Evolutionary conservation across 2,329 filamentous ascomycete species (phyloP), one percentile per base, ranked within the genome.

Genomic region (Fusarium sp.): DNA sequence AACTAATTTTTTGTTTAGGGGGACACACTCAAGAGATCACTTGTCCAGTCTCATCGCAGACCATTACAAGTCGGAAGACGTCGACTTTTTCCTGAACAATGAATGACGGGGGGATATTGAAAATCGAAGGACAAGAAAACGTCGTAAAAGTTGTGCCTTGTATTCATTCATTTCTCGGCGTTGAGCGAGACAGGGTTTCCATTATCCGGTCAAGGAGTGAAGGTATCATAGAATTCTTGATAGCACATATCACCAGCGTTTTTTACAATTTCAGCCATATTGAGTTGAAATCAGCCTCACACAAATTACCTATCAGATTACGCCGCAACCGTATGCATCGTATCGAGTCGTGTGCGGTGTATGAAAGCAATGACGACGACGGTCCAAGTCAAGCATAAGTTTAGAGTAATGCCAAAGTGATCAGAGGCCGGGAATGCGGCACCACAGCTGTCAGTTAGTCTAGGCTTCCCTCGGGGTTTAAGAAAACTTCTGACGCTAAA

Each of bases 41-140:
- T 83, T 94, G n/a, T 92, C 92, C 63, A 87, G 89, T 69, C 90
- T 94, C 67, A 90, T 94, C 45, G 89, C 88, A 45, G 92, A 95
- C 78, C 92, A 95, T 79, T 94, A 95, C 81, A 91, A 92, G 73
- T 85, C 87, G 31, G 91, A 94, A 78, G 92, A 95, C 76, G 89
- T 92, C 61, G 90, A 90, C 75, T 89, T 90, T 69, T 85, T 89
- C 68, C 79, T 86, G 15, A 84, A 82, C 79, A 76, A 77, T 50
- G 78, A 80, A 28, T 67, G 68, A 68, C 72, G 71, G 74, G 53
- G 44, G 61, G 47, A 59, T 65, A 22, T 48, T 35, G 28, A 61
- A 62, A 44, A 50, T 10, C 53, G 56, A 60, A 60, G 67, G 50
- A 61, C 38, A 68, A 65, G 70, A 64, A 65, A 71, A 65, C 51